Conservation (phyloP, 768 basidiomycete species). For the Neoboletus magnificus region DNA sequence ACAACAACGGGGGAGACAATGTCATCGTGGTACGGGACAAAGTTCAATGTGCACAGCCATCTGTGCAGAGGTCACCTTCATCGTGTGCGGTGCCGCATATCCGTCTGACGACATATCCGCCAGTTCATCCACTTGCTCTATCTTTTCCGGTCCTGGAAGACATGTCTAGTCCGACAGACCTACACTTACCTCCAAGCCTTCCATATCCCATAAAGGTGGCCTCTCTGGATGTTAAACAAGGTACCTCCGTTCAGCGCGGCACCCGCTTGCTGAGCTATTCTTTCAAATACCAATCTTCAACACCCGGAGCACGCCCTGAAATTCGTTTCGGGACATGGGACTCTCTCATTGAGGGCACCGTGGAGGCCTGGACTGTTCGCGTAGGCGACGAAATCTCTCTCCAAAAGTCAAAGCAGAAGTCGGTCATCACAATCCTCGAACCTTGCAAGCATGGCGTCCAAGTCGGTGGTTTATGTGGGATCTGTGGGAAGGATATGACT, state of each 20-base stretch:
- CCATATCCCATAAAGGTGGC: constrained; percentile 86
- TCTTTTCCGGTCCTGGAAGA: not conserved
- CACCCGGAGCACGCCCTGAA: constrained; percentile 50
- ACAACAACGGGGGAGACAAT: constrained; percentile 43
- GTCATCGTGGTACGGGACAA: not conserved
- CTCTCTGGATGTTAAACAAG: constrained; percentile 53
- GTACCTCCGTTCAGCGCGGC: constrained; percentile 58
- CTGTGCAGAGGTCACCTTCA: not conserved
- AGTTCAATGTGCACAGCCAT: constrained; percentile 22
- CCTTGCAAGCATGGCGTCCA: constrained; percentile 98
- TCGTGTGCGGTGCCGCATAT: not conserved
- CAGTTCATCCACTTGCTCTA: not conserved
- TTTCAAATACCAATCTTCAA: constrained; percentile 55
- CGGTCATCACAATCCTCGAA: constrained; percentile 69
- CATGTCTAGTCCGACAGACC: constrained; percentile 65
- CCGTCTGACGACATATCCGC: constrained; percentile 12
- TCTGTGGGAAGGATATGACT: constrained; percentile 96
- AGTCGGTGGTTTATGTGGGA: constrained; percentile 84
- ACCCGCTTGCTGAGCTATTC: constrained; percentile 82
- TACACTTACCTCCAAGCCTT: constrained; percentile 72
- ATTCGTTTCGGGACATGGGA: constrained; percentile 91
- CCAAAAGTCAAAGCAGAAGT: constrained; percentile 54
- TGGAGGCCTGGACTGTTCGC: constrained; percentile 68
- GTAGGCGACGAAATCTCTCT: constrained; percentile 62
- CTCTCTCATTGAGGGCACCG: constrained; percentile 73